Evolutionary conservation across 192 early-diverging fungal genomes (phyloP), one percentile per base, ranked within the genome.

Genomic region (Mortierella alpina): DNA sequence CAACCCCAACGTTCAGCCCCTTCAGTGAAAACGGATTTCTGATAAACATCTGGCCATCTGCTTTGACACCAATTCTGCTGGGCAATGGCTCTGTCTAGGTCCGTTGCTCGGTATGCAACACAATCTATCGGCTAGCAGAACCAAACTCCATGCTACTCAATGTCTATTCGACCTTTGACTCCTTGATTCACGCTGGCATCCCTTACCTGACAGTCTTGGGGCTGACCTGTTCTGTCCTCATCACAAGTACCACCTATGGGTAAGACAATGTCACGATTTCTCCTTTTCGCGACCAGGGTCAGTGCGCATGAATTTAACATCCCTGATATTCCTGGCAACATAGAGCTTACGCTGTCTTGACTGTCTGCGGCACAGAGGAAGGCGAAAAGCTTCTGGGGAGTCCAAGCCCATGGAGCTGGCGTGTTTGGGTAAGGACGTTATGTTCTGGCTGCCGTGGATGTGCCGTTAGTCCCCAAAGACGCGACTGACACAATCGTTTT

Each of bases 91-190:
- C 44, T 44, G 7, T 42, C 51, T 86, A 92, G 90, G 90, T 91
- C 4, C 84, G 83, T 31, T 94, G 93, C 59, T 92, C 93, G 42
- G 92, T 93, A 50, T 94, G 93, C 72, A 88, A 84, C 58, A 83
- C 87, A 10, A 78, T 87, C 4, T 94, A 93, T 73, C 83, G 85
- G 40, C 70, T 94, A 39, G 70, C 85, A 15, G 89, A 94, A 52
- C 82, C 72, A 73, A 81, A 73, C 23, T 90, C 89, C 15, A 47
- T 79, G 15, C 81, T 85, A 18, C 72, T 93, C 49, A 77, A 82
- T 23, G 58, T 89, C 20, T 75, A 91, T 45, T 85, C 85, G 14
- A 63, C 85, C 7, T 66, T 91, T 7, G 87, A 91, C 68, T 78
- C 83, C 8, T 59, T 84, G 13, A 84, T 91, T 12, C 90, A 91